A percentile compares a stretch with the other conserved stretches of the same genome.
Conservation (phyloP, 305 asterid species). For the Fraxinus dipetala region DNA sequence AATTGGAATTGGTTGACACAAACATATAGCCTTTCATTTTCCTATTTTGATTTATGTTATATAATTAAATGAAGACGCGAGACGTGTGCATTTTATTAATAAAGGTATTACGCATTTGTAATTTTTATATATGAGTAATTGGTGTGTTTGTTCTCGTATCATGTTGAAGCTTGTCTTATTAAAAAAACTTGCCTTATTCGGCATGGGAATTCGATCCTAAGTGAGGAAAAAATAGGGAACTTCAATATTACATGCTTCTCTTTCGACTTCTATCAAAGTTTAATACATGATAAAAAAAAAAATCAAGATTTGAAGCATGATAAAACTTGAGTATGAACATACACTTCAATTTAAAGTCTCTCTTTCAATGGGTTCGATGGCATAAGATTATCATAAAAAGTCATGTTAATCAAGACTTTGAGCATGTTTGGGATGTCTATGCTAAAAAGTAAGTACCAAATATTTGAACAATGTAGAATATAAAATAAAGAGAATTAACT, state of each 20-base stretch:
- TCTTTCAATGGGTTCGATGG: neutral
- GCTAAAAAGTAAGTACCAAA: neutral
- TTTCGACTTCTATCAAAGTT: neutral
- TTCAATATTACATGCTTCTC: neutral
- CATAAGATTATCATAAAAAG: neutral
- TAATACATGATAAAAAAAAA: neutral
- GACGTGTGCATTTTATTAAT: neutral
- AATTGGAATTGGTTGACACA: neutral
- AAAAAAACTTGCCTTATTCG: neutral
- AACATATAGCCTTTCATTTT: neutral
- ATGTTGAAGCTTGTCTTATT: neutral
- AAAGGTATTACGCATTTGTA: neutral
- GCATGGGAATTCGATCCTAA: neutral
- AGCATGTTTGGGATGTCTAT: neutral
- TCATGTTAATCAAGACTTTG: neutral
- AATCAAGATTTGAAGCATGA: neutral
- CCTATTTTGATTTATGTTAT: neutral
- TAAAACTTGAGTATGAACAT: neutral
- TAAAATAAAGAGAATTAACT: neutral
- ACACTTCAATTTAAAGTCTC: neutral
- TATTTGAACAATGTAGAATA: neutral
- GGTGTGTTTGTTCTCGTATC: neutral
- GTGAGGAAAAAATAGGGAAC: neutral
- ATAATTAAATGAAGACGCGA: neutral
- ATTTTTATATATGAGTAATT: neutral